Base-by-base conservation (phyloP, 805 yeast species). In the Torulaspora indica region DNA sequence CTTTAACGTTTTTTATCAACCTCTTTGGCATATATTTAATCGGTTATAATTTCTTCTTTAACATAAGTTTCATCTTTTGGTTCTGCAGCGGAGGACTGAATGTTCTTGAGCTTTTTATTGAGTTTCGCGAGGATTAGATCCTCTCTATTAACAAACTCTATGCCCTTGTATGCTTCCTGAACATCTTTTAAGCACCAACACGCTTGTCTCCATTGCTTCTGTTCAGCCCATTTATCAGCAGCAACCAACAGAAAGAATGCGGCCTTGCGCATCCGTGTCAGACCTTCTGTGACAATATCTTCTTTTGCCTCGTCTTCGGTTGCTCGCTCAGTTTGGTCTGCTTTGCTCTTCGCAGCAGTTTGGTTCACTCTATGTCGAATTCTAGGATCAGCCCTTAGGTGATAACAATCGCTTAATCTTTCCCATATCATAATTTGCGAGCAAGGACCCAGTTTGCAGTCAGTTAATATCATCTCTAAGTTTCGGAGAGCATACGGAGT, bases 161-260 rank as follows among this genome's bases (percentile, higher is more conserved):
- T 25, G 2, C 43, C 48, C 2, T 40, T 51, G 39, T 73, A 73
- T 5, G 62, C 58, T 3, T 46, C 51, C 17, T 59, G 55, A 0
- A 71, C 56, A 43, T 61, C 64, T 15, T 48, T 35, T 14, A 60
- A 42, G 31, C 66, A 54, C 68, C 68, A 63, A 20, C 48, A 38
- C 2, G 60, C 62, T 35, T 60, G 66, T 22, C 54, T 49, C 64
- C 65, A 59, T 43, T 61, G 61, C 29, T 53, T 51, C 40, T 59
- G 60, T 46, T 68, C 65, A 12, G 73, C 72, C 84, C 95, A 80
- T 57, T 84, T 85, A 44, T 76, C 76, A 5, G 88, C 82, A 0
- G 96, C 81, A 22, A 89, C 60, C 22, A 89, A 60, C 52, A 75
- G 74, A 87, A 95, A 89, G 23, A 90, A 71, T 0, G 86, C 78